Conservation (phyloP, 164 flowering plant species). For the Amborella trichopoda region DNA sequence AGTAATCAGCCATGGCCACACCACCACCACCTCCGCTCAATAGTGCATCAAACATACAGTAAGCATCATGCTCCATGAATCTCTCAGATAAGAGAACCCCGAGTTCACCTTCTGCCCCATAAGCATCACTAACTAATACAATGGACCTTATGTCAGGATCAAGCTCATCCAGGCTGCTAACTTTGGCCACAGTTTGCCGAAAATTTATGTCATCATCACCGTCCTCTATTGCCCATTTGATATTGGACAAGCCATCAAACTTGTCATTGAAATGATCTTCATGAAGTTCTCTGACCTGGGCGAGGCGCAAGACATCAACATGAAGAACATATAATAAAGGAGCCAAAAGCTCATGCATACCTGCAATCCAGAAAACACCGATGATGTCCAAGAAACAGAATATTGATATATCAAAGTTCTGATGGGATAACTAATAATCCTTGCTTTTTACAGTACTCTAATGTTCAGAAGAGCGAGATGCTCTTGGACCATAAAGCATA, state of each 20-base stretch:
- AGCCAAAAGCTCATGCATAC: slow-evolving; percentile 98
- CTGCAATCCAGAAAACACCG: slow-evolving; percentile 23
- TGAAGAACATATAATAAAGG: slow-evolving; percentile 89
- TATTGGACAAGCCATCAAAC: slow-evolving; percentile 61
- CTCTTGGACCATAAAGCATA: too few species aligned
- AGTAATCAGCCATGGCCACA: slow-evolving; percentile 77
- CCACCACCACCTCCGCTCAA: slow-evolving; percentile 72
- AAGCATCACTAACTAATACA: slow-evolving; percentile 71
- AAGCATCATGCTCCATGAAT: slow-evolving; percentile 96
- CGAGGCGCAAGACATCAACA: slow-evolving; percentile 61
- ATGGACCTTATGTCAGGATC: slow-evolving; percentile 56
- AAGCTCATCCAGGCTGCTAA: slow-evolving; percentile 41
- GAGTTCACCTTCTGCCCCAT: slow-evolving; percentile 96
- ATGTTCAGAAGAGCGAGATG: too few species aligned
- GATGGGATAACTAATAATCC: too few species aligned
- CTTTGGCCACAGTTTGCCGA: slow-evolving; percentile 19
- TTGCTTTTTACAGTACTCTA: too few species aligned
- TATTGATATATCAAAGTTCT: too few species aligned
- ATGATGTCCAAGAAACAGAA: too few species aligned
- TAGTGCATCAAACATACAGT: slow-evolving; percentile 87
- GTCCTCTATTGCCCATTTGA: slow-evolving; percentile 6
- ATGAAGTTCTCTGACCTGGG: slow-evolving; percentile 53
- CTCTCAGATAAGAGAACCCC: slow-evolving; percentile 82
- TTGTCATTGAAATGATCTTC: slow-evolving; percentile 77
- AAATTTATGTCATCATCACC: slow-evolving; percentile 24